These are phyloP conservation scores for Zalerion maritima DNA, from an alignment of 495 filamentous ascomycete species.

Conservation along the genomic window DNA sequence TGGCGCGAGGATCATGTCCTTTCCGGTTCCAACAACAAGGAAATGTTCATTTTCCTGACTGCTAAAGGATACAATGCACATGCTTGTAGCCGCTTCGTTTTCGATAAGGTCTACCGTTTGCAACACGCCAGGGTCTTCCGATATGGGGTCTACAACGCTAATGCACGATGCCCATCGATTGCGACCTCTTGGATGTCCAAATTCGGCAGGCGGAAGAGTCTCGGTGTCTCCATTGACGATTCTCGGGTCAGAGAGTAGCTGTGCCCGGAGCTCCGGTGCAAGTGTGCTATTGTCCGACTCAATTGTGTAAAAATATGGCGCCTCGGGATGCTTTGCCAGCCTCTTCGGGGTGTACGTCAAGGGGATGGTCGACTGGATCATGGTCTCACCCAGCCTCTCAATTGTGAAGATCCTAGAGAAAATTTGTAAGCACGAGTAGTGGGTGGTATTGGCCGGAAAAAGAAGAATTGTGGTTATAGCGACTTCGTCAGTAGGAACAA, in stretches of 20 bases:
- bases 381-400: conserved; percentile 70
- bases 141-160: conserved; percentile 71
- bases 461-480: conserved; percentile 83
- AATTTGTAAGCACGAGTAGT: conserved; percentile 9
- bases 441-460: conserved; percentile 35
- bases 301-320: conserved; percentile 82
- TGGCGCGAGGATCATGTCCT: conserved; percentile 68
- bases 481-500: conserved; percentile 41
- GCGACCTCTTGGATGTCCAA: conserved; percentile 70
- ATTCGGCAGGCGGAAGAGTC: conserved; percentile 63
- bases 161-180: conserved; percentile 95
- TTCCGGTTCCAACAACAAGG: conserved; percentile 82
- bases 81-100: conserved; percentile 84
- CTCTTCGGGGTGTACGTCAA: conserved; percentile 82
- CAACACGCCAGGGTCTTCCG: conserved; percentile 50
- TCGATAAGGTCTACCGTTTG: conserved; percentile 67
- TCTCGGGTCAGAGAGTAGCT: conserved; percentile 50
- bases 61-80: conserved; percentile 68
- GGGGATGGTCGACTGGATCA: conserved; percentile 75
- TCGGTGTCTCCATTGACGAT: conserved; percentile 55
- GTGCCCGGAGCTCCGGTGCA: conserved; percentile 52
- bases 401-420: conserved; percentile 70
- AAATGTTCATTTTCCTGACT: conserved; percentile 83
- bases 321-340: conserved; percentile 76
- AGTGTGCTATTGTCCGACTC: conserved; percentile 86